Evolutionary conservation across 2,329 filamentous ascomycete genomes (phyloP).

Genomic region (Coniochaeta hoffmannii): DNA sequence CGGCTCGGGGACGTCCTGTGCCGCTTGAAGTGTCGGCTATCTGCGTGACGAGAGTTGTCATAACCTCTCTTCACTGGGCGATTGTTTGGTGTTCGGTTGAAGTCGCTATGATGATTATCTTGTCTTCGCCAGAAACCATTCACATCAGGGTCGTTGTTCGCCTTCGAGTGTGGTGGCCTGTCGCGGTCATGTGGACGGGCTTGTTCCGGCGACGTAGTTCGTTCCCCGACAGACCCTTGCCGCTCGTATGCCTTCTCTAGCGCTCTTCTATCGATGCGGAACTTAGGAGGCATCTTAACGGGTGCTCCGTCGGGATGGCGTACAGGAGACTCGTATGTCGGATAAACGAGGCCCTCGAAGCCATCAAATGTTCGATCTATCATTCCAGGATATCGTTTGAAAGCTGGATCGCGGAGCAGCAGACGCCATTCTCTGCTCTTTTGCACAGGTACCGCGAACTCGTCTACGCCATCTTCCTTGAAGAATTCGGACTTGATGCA

Average conservation of each 20-base stretch:
- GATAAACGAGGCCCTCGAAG: slow-evolving; percentile 15
- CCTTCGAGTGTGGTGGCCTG: background rate
- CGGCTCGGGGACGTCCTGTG: background rate
- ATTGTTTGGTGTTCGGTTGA: background rate
- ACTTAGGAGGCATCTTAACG: slow-evolving; percentile 14
- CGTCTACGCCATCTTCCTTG: slow-evolving; percentile 31
- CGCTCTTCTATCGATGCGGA: background rate
- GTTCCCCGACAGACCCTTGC: background rate
- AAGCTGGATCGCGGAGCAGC: slow-evolving; percentile 36
- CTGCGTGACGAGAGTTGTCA: background rate
- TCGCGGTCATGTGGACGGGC: background rate
- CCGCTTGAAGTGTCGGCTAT: background rate
- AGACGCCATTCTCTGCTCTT: slow-evolving; percentile 30
- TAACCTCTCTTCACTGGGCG: background rate
- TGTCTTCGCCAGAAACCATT: background rate
- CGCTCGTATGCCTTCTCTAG: background rate
- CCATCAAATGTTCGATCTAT: slow-evolving; percentile 14
- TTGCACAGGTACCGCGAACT: slow-evolving; percentile 34
- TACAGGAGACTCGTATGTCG: slow-evolving; percentile 11
- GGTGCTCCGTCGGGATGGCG: slow-evolving; percentile 11
- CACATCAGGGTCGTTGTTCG: background rate
- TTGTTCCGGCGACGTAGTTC: background rate
- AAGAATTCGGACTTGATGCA: slow-evolving; percentile 37
- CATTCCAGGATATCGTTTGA: slow-evolving; percentile 22
- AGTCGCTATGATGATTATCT: background rate